Evolutionary conservation across 345 rosid species (phyloP).

Genomic region (Aurinia saxatilis): DNA sequence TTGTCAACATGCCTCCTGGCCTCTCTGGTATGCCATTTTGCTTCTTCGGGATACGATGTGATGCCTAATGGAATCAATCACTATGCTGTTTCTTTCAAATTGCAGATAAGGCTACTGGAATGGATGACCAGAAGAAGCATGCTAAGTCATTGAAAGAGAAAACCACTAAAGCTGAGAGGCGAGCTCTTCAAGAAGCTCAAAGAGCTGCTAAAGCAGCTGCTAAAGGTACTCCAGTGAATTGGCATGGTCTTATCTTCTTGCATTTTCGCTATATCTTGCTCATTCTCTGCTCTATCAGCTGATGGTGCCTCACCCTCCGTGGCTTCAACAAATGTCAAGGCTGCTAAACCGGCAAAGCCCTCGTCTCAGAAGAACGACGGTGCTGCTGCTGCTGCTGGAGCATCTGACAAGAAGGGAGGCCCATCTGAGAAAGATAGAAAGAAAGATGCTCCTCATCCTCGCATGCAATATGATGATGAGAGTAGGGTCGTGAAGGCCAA

Average conservation of each 20-base stretch:
- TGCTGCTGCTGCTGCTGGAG: slow-evolving; percentile 33
- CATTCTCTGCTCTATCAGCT: slow-evolving; percentile 23
- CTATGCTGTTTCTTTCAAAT: not conserved
- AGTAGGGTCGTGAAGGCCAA: slow-evolving; percentile 92
- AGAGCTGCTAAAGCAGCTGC: slow-evolving; percentile 87
- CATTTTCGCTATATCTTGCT: not conserved
- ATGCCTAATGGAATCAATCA: slow-evolving; percentile 14
- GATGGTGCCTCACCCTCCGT: slow-evolving; percentile 43
- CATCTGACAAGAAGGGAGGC: slow-evolving; percentile 70
- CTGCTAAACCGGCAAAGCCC: slow-evolving; percentile 47
- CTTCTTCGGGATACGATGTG: not conserved
- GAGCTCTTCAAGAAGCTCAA: slow-evolving; percentile 92
- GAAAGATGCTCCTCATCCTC: slow-evolving; percentile 94
- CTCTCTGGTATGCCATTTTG: slow-evolving; percentile 36
- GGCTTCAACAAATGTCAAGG: slow-evolving; percentile 37
- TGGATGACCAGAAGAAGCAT: slow-evolving; percentile 36
- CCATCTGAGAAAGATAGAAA: slow-evolving; percentile 75
- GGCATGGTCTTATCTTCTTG: no score
- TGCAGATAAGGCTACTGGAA: slow-evolving; percentile 52
- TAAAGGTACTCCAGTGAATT: slow-evolving; percentile 41
- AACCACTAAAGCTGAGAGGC: slow-evolving; percentile 85
- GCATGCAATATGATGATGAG: slow-evolving; percentile 87
- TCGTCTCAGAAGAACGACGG: slow-evolving; percentile 53
- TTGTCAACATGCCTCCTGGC: slow-evolving; percentile 51
- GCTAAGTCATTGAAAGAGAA: slow-evolving; percentile 72